Evolutionary conservation across 495 filamentous ascomycete genomes (phyloP).

Genomic region (Podospora tetraspora): DNA sequence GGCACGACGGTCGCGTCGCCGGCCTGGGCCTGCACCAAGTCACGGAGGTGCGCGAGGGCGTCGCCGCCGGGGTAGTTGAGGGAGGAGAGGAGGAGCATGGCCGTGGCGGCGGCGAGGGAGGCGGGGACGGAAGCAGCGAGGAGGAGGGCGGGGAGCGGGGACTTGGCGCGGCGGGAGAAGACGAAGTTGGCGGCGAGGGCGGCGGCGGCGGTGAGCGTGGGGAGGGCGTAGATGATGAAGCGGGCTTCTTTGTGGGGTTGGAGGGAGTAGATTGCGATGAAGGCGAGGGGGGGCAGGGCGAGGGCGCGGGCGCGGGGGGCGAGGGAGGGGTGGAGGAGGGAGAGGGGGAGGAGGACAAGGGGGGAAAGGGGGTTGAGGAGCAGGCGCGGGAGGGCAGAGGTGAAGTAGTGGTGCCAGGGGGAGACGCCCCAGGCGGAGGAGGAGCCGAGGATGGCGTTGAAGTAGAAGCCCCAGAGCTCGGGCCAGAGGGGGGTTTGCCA

Average conservation of each 20-base stretch:
- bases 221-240: slow-evolving; percentile 87
- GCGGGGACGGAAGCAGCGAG: slow-evolving; percentile 54
- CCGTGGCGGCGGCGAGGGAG: slow-evolving; percentile 54
- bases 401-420: slow-evolving; percentile 79
- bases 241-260: slow-evolving; percentile 96
- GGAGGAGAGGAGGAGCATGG: slow-evolving; percentile 64
- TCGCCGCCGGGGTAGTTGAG: slow-evolving; percentile 87
- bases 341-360: slow-evolving; percentile 58
- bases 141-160: slow-evolving; percentile 50
- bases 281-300: slow-evolving; percentile 61
- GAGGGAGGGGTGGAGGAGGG: slow-evolving; percentile 50
- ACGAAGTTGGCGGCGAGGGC: slow-evolving; percentile 69
- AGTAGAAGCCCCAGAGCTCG: slow-evolving; percentile 83
- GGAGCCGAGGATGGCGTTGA: slow-evolving; percentile 75
- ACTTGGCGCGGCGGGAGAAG: slow-evolving; percentile 63
- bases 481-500: slow-evolving; percentile 91
- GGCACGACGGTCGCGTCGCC: slow-evolving; percentile 30
- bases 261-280: slow-evolving; percentile 70
- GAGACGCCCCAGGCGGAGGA: slow-evolving; percentile 82
- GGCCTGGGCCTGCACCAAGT: slow-evolving; percentile 35
- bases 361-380: slow-evolving; percentile 70
- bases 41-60: slow-evolving; percentile 54
- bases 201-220: slow-evolving; percentile 70
- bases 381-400: slow-evolving; percentile 73
- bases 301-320: slow-evolving; percentile 43